Evolutionary conservation across 2,329 filamentous ascomycete genomes (phyloP).

Genomic region (Didymella sp.): DNA sequence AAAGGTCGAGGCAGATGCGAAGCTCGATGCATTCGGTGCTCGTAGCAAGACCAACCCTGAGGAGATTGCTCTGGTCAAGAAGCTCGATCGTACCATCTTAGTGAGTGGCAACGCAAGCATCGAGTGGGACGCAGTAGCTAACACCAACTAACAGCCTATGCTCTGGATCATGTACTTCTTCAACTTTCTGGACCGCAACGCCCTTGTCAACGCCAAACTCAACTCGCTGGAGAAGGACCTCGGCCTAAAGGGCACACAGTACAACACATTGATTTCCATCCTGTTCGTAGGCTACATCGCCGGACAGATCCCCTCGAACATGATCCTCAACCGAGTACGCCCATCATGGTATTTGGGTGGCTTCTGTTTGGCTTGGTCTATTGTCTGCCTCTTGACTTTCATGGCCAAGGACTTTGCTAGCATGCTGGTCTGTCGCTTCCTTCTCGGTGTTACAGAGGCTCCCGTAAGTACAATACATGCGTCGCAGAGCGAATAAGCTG

Average conservation of each 20-base stretch:
- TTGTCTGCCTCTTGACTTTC: slow-evolving; percentile 44
- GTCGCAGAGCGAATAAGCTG: no score
- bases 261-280: slow-evolving; percentile 22
- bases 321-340: slow-evolving; percentile 50
- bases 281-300: slow-evolving; percentile 59
- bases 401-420: slow-evolving; percentile 41
- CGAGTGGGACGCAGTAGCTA: neutral
- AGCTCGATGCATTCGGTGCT: slow-evolving; percentile 40
- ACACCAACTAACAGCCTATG: slow-evolving; percentile 41
- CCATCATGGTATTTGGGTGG: slow-evolving; percentile 29
- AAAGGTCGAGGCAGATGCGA: slow-evolving; percentile 25
- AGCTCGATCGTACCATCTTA: slow-evolving; percentile 43
- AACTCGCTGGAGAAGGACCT: slow-evolving; percentile 66
- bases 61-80: slow-evolving; percentile 44
- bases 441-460: slow-evolving; percentile 39
- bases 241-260: slow-evolving; percentile 36
- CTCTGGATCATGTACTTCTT: slow-evolving; percentile 54
- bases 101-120: slow-evolving; percentile 14
- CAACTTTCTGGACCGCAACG: slow-evolving; percentile 63
- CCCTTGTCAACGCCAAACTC: slow-evolving; percentile 69
- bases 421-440: slow-evolving; percentile 41
- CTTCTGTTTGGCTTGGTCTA: slow-evolving; percentile 47
- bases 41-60: slow-evolving; percentile 41
- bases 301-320: slow-evolving; percentile 52
- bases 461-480: slow-evolving; percentile 9